Base-by-base conservation (phyloP, 2,329 filamentous ascomycete genomes). In the Drechslerella dactyloides region DNA sequence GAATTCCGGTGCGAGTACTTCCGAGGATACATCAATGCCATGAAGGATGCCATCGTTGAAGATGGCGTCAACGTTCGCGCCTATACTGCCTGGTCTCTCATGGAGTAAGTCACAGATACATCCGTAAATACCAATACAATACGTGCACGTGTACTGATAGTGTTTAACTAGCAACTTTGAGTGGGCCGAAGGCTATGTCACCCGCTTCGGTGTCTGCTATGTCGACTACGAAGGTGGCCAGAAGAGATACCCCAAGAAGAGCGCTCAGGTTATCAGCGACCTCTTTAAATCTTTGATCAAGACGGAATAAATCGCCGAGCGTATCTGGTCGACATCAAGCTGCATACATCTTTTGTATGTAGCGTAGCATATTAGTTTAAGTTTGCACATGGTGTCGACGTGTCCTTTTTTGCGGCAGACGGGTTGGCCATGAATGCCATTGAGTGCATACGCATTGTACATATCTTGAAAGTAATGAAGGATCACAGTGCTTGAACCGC, bases 101-200 rank as follows among this genome's bases (percentile, higher is more conserved):
- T 96, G 85, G 91, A 96, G 84, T 86, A 81, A 79, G 83, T 83
- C 68, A 17, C 35, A n/a, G 10, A n/a, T 44, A 15, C 17, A 15
- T 1, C 7, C 10, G 11, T 11, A 19, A 15, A 51, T 48, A 13
- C 27, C 7, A 19, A 37, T 33, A 60, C 11, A 27, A 27, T 15
- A 15, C 19, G 6, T 74, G 33, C 70, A 59, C 64, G 55, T 17
- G 68, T 40, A 53, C 53, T 69, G 44, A 33, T 37, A 64, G 15
- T 17, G 11, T 50, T 55, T 27, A 4, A 76, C 62, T 76, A 86
- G 84, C 80, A 93, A 93, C 82, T 93, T 93, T 77, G 90, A 93
- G 80, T 93, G 90, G 90, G 90, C 91, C n/a, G 91, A 96, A 79
- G 91, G 91, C 10, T 96, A 93, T 78, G 88, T 90, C 81, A 94